Evolutionary conservation across 192 early-diverging fungal genomes (phyloP).

Genomic region (Jimgerdemannia flammicorona): DNA sequence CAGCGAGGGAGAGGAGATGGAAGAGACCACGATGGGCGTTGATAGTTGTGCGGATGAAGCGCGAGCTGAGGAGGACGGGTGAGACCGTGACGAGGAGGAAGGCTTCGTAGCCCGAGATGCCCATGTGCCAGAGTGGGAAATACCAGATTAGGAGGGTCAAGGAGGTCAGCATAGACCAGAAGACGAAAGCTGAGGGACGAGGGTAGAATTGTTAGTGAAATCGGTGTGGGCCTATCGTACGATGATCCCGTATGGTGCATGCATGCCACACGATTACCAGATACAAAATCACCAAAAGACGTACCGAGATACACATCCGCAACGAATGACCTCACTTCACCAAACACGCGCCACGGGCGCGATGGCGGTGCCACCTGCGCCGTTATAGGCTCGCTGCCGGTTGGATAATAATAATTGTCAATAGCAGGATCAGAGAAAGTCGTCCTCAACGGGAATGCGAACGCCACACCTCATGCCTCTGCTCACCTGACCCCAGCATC

Average conservation of each 20-base stretch:
- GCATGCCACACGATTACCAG: too few relatives aligned
- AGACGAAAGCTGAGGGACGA: conserved; percentile 57
- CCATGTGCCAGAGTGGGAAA: conserved; percentile 85
- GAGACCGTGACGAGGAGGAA: conserved; percentile 60
- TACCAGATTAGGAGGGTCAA: conserved; percentile 70
- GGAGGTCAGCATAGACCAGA: conserved; percentile 80
- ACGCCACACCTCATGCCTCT: neutral
- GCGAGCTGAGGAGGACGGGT: conserved; percentile 56
- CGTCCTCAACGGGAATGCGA: too few relatives aligned
- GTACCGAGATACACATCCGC: conserved; percentile 66
- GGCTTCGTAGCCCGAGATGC: conserved; percentile 76
- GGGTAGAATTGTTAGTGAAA: neutral
- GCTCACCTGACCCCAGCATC: neutral
- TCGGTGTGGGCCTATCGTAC: too few relatives aligned
- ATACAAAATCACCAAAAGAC: neutral
- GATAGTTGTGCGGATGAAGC: conserved; percentile 46
- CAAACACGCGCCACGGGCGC: conserved; percentile 1
- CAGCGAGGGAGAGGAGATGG: conserved; percentile 55
- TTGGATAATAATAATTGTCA: too few relatives aligned
- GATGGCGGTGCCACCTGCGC: neutral
- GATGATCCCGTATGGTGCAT: too few relatives aligned
- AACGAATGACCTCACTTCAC: conserved; percentile 33
- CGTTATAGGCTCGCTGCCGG: too few relatives aligned
- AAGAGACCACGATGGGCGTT: conserved; percentile 48
- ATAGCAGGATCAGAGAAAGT: too few relatives aligned